Evolutionary conservation across 768 basidiomycete species (phyloP).

Genomic region (Suillus subaureus): DNA sequence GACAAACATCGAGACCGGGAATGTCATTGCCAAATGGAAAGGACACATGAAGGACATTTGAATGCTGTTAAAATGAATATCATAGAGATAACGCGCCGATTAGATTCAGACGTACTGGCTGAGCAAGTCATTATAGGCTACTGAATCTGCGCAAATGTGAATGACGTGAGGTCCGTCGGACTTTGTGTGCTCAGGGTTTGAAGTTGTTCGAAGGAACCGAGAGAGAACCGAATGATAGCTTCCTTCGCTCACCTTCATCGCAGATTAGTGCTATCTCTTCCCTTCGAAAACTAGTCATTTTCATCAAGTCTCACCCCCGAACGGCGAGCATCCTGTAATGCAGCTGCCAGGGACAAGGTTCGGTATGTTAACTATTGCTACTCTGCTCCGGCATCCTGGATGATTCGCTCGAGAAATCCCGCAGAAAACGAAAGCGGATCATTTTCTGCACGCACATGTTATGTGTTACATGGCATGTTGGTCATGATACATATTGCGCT

Average conservation of each 20-base stretch:
- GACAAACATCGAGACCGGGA: too few relatives aligned
- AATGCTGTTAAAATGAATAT: too few relatives aligned
- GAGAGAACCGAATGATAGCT: too few relatives aligned
- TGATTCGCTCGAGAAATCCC: not conserved
- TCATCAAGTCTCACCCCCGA: not conserved
- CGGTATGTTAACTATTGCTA: not conserved
- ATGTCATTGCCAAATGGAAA: too few relatives aligned
- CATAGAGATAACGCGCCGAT: too few relatives aligned
- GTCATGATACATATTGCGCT: conserved; percentile 12
- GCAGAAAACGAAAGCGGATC: not conserved
- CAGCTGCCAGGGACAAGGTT: not conserved
- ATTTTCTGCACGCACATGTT: not conserved
- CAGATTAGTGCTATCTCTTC: not conserved
- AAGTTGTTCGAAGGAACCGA: too few relatives aligned
- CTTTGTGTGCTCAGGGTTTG: too few relatives aligned
- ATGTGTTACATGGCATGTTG: not conserved
- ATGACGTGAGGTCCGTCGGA: too few relatives aligned
- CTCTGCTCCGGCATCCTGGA: not conserved
- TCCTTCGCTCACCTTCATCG: not conserved
- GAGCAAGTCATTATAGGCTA: too few relatives aligned
- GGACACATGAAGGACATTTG: too few relatives aligned
- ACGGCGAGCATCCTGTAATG: not conserved
- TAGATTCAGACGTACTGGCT: too few relatives aligned
- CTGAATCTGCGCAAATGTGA: too few relatives aligned
- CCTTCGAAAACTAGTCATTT: not conserved